Base-by-base conservation (phyloP, 352 stramenopile genomes). In the Phytopythium montanum region DNA sequence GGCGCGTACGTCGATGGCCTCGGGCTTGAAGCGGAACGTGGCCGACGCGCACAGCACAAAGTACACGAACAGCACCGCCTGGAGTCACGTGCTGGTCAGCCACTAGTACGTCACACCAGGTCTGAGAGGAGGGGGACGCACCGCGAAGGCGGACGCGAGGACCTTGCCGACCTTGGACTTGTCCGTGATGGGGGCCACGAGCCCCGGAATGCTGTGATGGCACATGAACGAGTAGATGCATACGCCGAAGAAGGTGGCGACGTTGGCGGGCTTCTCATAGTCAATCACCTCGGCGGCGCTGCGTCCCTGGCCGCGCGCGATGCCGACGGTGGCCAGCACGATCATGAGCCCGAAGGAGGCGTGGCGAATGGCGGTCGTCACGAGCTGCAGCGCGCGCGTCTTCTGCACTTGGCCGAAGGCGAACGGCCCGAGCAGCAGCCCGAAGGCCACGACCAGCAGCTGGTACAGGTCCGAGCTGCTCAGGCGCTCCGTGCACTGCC, bases 211-310 rank as follows among this genome's bases (percentile, higher is more conserved):
- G 51, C 86, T 94, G 51, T 95, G 86, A 60, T 95, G 86, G 63
- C 86, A 95, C 86, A 95, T 95, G 78, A 95, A 95, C 34, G 86
- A 94, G 64, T 95, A 95, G 59, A 95, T 95, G 68, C 81, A 93
- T 21, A 93, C 83, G 36, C 86, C 86, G 60, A 94, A 95, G 66
- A 95, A 91, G 13, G 79, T 91, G 38, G 82, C 69, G 54, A 95
- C 73, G 51, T 87, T 89, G 33, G 73, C 62, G 0, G 84, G 75
- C 50, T 88, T 78, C 64, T 93, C 82, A 65, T 93, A 87, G 39
- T 64, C 79, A 18, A 94, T 53, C 39, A 94, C 84, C 46, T 93
- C 81, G 14, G 76, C 62, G 13, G 85, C 54, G 21, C 65, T 76
- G 23, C 81, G 82, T 5, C 86, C 84, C 49, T 93, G 52, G 14